Base-by-base conservation (phyloP, 2,329 filamentous ascomycete genomes). In the Periglandula ipomoeae region DNA sequence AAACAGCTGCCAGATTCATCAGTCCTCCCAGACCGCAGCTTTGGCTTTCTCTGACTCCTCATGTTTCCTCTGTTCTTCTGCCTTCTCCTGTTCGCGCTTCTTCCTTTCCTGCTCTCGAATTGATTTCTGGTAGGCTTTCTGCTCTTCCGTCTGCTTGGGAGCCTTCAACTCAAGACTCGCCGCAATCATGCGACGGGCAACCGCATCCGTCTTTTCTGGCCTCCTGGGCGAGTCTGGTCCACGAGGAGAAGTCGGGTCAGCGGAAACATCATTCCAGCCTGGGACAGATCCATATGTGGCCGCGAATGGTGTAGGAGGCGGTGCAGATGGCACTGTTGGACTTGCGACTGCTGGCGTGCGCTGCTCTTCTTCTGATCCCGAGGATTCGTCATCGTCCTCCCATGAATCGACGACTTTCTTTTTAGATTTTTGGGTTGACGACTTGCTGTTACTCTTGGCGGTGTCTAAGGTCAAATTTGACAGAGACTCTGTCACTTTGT, bases 121-220 rank as follows among this genome's bases (percentile, higher is more conserved):
- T 1, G 87, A 84, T 56, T 76, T 80, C 59, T 97, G 90, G 64
- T 93, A 97, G 47, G 88, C 87, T 58, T 76, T 78, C 73, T 95
- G 87, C 69, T 96, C 90, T 53, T 94, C 89, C 1, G 89, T 96
- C 65, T 84, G 79, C 70, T 81, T 85, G 27, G 89, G 88, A 30
- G 84, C 81, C 60, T 83, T 81, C 48, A 96, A 79, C 1, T 93
- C 93, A 55, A 97, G 70, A 0, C 87, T 89, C 3, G 86, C 87
- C 1, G 89, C 89, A 63, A 98, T 97, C 79, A 98, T 76, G 51
- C 93, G 76, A 53, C 86, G 80, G 5, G 93, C 93, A 35, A 95
- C 89, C 1, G 89, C 88, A 52, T 94, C 94, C 53, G 90, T 94
- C 73, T 95, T 98, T 68, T 95, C 90, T 0, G 89, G 91, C 35